Percentiles rank a stretch among this genome's conserved stretches.
Evolutionary conservation across 352 stramenopile species (phyloP).

Genomic region (Pythium utonaiense): DNA sequence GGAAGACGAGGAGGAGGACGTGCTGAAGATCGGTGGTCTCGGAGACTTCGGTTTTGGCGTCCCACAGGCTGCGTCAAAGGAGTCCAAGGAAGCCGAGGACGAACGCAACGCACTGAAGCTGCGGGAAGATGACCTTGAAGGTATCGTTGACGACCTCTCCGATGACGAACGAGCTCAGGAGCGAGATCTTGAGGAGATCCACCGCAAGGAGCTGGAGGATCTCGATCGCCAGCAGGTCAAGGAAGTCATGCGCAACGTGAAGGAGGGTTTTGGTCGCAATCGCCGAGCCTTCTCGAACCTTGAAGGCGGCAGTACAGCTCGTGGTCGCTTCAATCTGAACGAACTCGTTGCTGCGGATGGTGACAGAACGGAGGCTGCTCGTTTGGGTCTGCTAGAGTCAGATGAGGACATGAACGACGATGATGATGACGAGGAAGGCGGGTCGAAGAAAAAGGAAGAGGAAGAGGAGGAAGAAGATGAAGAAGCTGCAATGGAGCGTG

Average conservation of each 20-base stretch:
- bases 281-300: constrained; percentile 66
- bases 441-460: constrained; percentile 33
- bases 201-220: constrained; percentile 64
- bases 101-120: constrained; percentile 71
- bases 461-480: constrained; percentile 64
- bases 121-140: constrained; percentile 74
- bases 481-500: constrained; percentile 78
- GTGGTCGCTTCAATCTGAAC: constrained; percentile 81
- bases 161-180: constrained; percentile 71
- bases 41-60: constrained; percentile 86
- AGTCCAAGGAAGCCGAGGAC: constrained; percentile 74
- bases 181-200: constrained; percentile 70
- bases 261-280: constrained; percentile 84
- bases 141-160: constrained; percentile 85
- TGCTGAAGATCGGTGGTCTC: constrained; percentile 74
- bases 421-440: constrained; percentile 38
- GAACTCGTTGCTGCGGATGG: constrained; percentile 80
- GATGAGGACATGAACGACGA: constrained; percentile 73
- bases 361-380: constrained; percentile 69
- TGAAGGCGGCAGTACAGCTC: constrained; percentile 44
- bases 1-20: constrained; percentile 84
- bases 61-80: constrained; percentile 56
- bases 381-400: constrained; percentile 71
- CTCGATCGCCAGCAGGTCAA: constrained; percentile 70
- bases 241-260: constrained; percentile 88